Conservation (phyloP, 768 basidiomycete species). For the Vishniacozyma victoriae region DNA sequence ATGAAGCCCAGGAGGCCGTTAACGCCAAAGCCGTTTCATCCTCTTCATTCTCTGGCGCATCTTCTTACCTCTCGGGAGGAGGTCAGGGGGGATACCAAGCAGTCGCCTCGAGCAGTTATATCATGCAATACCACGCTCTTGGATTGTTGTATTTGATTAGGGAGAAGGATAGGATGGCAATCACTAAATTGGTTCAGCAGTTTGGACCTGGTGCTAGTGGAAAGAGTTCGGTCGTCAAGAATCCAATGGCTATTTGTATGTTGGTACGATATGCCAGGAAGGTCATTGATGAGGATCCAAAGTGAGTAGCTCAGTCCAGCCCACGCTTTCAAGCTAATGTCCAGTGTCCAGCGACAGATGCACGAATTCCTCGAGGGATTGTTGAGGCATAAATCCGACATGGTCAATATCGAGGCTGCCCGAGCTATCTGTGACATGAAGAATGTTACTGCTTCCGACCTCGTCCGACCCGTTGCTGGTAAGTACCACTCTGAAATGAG, state of each 20-base stretch:
- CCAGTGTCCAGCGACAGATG: constrained; percentile 84
- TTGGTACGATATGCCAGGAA: constrained; percentile 97
- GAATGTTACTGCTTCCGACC: constrained; percentile 66
- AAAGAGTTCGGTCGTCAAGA: constrained; percentile 80
- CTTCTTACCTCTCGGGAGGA: constrained; percentile 31
- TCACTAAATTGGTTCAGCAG: constrained; percentile 99
- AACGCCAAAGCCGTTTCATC: constrained; percentile 71
- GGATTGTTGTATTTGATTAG: constrained; percentile 90
- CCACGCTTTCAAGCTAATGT: neutral
- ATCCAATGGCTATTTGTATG: constrained; percentile 97
- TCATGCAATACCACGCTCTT: constrained; percentile 94
- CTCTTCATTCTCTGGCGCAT: constrained; percentile 55
- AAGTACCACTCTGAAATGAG: constrained; percentile 32
- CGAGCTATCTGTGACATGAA: constrained; percentile 96
- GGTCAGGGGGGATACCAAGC: constrained; percentile 64
- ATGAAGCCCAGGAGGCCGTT: constrained; percentile 94
- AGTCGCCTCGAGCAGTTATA: constrained; percentile 79
- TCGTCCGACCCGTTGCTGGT: constrained; percentile 86
- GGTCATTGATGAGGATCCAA: constrained; percentile 96
- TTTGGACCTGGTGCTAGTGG: constrained; percentile 56
- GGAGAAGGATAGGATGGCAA: constrained; percentile 96
- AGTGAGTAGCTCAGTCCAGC: constrained; percentile 62
- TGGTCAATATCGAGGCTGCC: constrained; percentile 99
- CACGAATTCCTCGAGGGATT: constrained; percentile 88
- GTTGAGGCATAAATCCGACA: constrained; percentile 97